phyloP scores from a whole-genome alignment of 306 rosid genomes.

The Dryas octopetala region DNA sequence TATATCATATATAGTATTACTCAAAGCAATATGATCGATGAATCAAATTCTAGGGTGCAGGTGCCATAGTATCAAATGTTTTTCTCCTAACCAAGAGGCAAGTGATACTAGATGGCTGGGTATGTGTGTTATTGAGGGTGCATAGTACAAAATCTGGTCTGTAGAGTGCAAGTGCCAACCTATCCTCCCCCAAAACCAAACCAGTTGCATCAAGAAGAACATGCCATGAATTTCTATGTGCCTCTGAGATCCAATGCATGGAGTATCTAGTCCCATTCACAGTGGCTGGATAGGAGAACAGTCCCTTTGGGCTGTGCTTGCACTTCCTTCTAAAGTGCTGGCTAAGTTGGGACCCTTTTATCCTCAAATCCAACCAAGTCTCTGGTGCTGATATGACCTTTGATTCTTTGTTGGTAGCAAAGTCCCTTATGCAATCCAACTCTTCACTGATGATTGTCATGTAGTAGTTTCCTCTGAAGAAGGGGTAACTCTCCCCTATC shows the following conservation, averaged over 20 bases:
- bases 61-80: constrained; percentile 34
- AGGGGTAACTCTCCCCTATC: constrained; percentile 48
- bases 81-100: constrained; percentile 41
- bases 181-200: constrained; percentile 30
- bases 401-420: constrained; percentile 33
- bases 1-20: background rate
- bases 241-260: constrained; percentile 43
- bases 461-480: constrained; percentile 40
- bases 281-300: constrained; percentile 33
- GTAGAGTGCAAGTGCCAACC: constrained; percentile 29
- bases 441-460: constrained; percentile 35
- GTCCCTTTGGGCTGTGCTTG: constrained; percentile 32
- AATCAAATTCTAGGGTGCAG: constrained; percentile 11
- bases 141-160: constrained; percentile 39
- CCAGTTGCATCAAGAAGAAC: constrained; percentile 39
- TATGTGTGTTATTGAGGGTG: constrained; percentile 31
- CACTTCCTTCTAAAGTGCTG: constrained; percentile 42
- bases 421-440: constrained; percentile 34
- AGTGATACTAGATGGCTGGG: constrained; percentile 32
- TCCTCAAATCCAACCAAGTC: constrained; percentile 47
- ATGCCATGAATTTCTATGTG: constrained; percentile 43
- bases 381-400: constrained; percentile 43
- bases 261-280: constrained; percentile 22
- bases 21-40: background rate
- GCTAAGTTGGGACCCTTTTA: constrained; percentile 46